These are phyloP conservation scores for Chalciporus sp. DNA, from an alignment of 1,284 basidiomycete genomes.

Conservation along the genomic window DNA sequence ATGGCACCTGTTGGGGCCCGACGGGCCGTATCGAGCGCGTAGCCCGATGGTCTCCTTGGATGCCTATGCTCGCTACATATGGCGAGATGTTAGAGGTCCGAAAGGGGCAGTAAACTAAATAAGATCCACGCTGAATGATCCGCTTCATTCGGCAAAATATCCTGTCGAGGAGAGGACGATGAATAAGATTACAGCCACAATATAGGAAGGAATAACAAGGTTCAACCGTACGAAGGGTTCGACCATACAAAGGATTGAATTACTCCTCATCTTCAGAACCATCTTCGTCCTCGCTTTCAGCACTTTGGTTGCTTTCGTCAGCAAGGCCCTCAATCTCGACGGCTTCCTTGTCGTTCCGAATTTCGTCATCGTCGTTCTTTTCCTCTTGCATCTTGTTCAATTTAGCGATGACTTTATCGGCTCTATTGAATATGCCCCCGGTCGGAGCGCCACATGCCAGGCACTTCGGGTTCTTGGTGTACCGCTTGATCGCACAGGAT, in stretches of 20 bases:
- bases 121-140: slow-evolving; percentile 18
- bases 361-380: slow-evolving; percentile 46
- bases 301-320: slow-evolving; percentile 32
- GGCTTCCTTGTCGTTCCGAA: slow-evolving; percentile 40
- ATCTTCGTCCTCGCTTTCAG: slow-evolving; percentile 35
- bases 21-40: slow-evolving; percentile 1
- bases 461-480: slow-evolving; percentile 93
- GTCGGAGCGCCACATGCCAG: slow-evolving; percentile 93
- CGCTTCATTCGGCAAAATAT: slow-evolving; percentile 17
- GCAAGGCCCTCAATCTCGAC: slow-evolving; percentile 68
- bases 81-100: slow-evolving; percentile 1
- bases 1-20: not conserved
- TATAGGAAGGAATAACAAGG: slow-evolving; percentile 12
- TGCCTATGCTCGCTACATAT: slow-evolving; percentile 5
- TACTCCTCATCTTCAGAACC: slow-evolving; percentile 39
- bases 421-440: slow-evolving; percentile 92
- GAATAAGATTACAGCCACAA: slow-evolving; percentile 21
- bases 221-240: slow-evolving; percentile 27
- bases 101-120: slow-evolving; percentile 5
- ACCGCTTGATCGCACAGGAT: slow-evolving; percentile 91
- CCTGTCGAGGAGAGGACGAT: slow-evolving; percentile 16
- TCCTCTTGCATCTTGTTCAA: slow-evolving; percentile 64
- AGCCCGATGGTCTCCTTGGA: slow-evolving; percentile 8
- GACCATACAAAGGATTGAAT: slow-evolving; percentile 28
- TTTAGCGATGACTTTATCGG: slow-evolving; percentile 81